A percentile compares a stretch with the other conserved stretches of the same genome.
Evolutionary conservation across 2,329 filamentous ascomycete genomes (phyloP).

Genomic region (Epichloe glyceriae): DNA sequence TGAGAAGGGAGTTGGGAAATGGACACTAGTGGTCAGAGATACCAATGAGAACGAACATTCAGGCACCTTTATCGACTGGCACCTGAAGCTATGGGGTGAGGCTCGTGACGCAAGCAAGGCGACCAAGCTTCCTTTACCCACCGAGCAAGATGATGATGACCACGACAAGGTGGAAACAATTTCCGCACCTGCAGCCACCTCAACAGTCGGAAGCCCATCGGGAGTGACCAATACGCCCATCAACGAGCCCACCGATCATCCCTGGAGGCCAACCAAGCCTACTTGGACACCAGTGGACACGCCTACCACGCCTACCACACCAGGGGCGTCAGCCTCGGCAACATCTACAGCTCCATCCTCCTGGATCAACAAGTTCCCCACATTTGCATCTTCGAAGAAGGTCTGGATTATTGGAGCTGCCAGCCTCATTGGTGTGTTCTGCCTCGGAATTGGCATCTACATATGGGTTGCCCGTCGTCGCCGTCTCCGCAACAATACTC

Average conservation of each 20-base stretch:
- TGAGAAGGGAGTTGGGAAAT: constrained; percentile 73
- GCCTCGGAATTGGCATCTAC: constrained; percentile 66
- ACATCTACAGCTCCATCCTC: constrained; percentile 37
- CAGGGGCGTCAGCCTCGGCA: background rate
- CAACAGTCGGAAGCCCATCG: constrained; percentile 35
- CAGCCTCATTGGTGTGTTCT: constrained; percentile 76
- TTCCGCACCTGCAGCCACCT: constrained; percentile 12
- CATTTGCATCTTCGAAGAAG: constrained; percentile 74
- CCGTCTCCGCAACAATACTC: constrained; percentile 58
- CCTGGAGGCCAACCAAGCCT: constrained; percentile 47
- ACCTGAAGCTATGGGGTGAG: constrained; percentile 89
- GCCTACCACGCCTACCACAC: background rate
- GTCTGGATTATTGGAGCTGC: constrained; percentile 91
- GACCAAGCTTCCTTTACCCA: constrained; percentile 65
- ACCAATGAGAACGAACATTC: constrained; percentile 61
- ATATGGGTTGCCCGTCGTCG: constrained; percentile 68
- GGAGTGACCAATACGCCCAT: constrained; percentile 27
- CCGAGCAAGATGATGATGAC: constrained; percentile 70
- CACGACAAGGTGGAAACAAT: constrained; percentile 51
- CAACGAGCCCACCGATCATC: constrained; percentile 45
- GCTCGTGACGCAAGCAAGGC: constrained; percentile 64
- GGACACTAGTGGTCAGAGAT: constrained; percentile 86
- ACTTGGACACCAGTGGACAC: background rate
- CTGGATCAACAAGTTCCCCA: constrained; percentile 77
- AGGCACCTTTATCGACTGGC: constrained; percentile 82